Evolutionary conservation across 2,329 filamentous ascomycete genomes (phyloP), one percentile per base, ranked within the genome.

Genomic region (Corniculantispora saksenae): DNA sequence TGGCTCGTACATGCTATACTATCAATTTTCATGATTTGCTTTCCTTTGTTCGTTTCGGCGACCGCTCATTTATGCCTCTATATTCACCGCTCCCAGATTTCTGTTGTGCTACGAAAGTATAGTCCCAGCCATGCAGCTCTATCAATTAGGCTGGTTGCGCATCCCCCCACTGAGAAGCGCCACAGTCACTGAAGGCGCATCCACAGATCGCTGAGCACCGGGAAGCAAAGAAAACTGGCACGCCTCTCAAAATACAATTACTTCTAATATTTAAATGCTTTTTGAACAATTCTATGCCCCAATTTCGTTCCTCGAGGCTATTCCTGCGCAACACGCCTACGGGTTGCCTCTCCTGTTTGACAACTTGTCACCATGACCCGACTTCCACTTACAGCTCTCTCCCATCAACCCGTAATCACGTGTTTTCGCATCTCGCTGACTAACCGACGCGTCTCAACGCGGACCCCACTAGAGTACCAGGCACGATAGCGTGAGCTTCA

Each of bases 341-440:
- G 32, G 32, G 32, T 32, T 32, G 32, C 32, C 32, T 32, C 32
- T 32, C 32, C 32, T 32, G 32, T 32, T 10, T 32, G n/a, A n/a
- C n/a, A n/a, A n/a, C n/a, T n/a, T n/a, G n/a, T n/a, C 32, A 32
- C 10, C 32, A 32, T 32, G 32, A 32, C 32, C 6, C 32, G 10
- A 10, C 32, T 32, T 32, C 32, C 38, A 48, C 55, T 58, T 58
- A 21, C 38, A 32, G 17, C 4, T 10, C 21, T 7, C 35, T 50
- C 19, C 4, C 13, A 17, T 56, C n/a, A 57, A 27, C 40, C 15
- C 38, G 35, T 29, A 13, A 27, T 66, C 65, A 66, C 65, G 65
- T 66, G 65, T 57, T 66, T 66, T 64, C 65, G 65, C 65, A 63
- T 57, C 54, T 61, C 40, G 65, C 65, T 66, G 65, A 66, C 65